phyloP scores from a whole-genome alignment of 2,329 filamentous ascomycete genomes.

The Gnomoniopsis smithogilvyi region DNA sequence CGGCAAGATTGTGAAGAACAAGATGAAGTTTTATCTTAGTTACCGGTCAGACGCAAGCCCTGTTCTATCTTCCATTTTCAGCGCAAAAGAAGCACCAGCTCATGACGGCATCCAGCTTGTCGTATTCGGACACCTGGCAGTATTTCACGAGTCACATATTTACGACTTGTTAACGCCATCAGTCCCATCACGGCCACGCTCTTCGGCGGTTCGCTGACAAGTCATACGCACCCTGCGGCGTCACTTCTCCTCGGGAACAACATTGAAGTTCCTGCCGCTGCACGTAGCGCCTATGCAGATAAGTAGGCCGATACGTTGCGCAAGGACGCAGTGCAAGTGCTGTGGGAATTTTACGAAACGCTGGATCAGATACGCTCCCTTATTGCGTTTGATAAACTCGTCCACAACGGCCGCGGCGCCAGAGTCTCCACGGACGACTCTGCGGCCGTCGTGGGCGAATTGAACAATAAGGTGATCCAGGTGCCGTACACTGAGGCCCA shows the following conservation, averaged over 20 bases:
- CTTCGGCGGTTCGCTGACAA: not conserved
- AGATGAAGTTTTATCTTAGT: not conserved
- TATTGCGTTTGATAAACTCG: not conserved
- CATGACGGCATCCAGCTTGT: not conserved
- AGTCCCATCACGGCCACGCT: not conserved
- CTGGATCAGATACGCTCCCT: conserved; percentile 4
- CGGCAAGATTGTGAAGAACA: not conserved
- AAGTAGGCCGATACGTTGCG: not conserved
- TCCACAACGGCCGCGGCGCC: not conserved
- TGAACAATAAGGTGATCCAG: not conserved
- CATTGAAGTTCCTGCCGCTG: not conserved
- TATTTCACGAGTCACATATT: not conserved
- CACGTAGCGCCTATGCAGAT: not conserved
- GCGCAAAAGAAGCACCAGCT: not conserved
- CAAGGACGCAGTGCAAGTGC: not conserved
- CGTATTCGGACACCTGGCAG: not conserved
- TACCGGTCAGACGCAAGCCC: not conserved
- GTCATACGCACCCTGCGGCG: not conserved
- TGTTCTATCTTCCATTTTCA: not conserved
- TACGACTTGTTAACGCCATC: not conserved
- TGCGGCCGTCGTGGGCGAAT: not conserved
- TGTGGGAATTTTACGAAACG: not conserved
- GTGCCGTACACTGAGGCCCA: not conserved
- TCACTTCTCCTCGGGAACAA: not conserved
- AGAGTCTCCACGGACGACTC: not conserved